These are phyloP conservation scores for Pseudognaphalium luteoalbum DNA, from an alignment of 129 eudicot species.

Conservation along the genomic window DNA sequence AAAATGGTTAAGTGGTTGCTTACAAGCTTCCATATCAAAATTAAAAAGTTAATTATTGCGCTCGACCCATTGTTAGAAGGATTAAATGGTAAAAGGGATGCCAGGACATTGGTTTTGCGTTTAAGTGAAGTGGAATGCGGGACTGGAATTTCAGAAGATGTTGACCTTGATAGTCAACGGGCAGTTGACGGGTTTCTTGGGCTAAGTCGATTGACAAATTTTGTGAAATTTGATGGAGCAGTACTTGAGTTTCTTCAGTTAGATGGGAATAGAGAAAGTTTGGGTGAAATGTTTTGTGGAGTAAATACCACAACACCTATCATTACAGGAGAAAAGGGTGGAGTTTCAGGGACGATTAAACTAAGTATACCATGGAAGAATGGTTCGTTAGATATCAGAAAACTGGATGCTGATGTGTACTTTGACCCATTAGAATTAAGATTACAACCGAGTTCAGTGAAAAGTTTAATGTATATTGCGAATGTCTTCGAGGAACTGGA, in stretches of 20 bases:
- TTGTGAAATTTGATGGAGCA: conserved; percentile 74
- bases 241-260: conserved; percentile 67
- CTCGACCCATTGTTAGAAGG: conserved; percentile 58
- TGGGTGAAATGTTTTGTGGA: conserved; percentile 30
- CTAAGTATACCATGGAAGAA: conserved; percentile 92
- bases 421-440: conserved; percentile 72
- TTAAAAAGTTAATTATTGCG: conserved; percentile 66
- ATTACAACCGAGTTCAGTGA: conserved; percentile 69
- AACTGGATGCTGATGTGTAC: conserved; percentile 78
- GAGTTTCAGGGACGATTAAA: conserved; percentile 78
- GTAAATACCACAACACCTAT: conserved; percentile 52
- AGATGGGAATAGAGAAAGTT: conserved; percentile 40
- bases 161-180: conserved; percentile 27
- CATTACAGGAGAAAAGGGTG: conserved; percentile 67
- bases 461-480: conserved; percentile 49
- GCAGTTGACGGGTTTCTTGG: conserved; percentile 64
- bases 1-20: conserved; percentile 85
- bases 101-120: conserved; percentile 70
- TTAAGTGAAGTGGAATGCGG: conserved; percentile 82
- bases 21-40: conserved; percentile 75
- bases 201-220: conserved; percentile 59
- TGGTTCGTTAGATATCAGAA: conserved; percentile 84
- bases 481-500: conserved; percentile 46
- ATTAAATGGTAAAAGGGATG: conserved; percentile 32
- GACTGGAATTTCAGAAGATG: conserved; percentile 63